Conservation (phyloP, 2,329 filamentous ascomycete genomes). For the Dissoconium aciculare region DNA sequence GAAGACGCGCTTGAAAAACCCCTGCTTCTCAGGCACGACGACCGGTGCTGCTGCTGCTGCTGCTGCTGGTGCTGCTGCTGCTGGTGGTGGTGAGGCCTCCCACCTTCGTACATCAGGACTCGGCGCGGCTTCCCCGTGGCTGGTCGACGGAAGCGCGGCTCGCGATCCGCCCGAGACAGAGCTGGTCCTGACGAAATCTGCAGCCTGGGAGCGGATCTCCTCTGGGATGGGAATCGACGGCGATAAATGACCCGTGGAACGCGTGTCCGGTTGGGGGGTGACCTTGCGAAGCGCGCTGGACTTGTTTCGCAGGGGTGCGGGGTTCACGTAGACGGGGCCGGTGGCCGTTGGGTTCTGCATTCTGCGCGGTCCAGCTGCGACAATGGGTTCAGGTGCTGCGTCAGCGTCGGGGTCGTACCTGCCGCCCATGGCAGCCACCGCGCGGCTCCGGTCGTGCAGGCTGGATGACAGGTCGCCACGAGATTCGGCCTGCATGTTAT, state of each 20-base stretch:
- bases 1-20: conserved; percentile 91
- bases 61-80: background rate
- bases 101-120: conserved; percentile 27
- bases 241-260: conserved; percentile 11
- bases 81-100: conserved; percentile 11
- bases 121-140: conserved; percentile 39
- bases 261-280: conserved; percentile 21
- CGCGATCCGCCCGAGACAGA: conserved; percentile 23
- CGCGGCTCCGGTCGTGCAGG: conserved; percentile 30
- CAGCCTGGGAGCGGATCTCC: conserved; percentile 32
- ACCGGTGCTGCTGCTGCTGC: conserved; percentile 3
- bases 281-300: conserved; percentile 17
- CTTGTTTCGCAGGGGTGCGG: conserved; percentile 10
- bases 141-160: conserved; percentile 30
- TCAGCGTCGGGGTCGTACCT: conserved; percentile 45
- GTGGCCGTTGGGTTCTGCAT: conserved; percentile 26
- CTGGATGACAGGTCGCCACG: conserved; percentile 26
- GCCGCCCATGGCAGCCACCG: conserved; percentile 31
- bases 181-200: conserved; percentile 35
- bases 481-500: conserved; percentile 43
- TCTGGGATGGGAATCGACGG: conserved; percentile 20
- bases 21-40: conserved; percentile 40
- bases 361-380: conserved; percentile 62
- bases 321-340: conserved; percentile 23
- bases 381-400: conserved; percentile 70